phyloP scores from a whole-genome alignment of 148 eudicot genomes.

The Chenopodium berlandieri region DNA sequence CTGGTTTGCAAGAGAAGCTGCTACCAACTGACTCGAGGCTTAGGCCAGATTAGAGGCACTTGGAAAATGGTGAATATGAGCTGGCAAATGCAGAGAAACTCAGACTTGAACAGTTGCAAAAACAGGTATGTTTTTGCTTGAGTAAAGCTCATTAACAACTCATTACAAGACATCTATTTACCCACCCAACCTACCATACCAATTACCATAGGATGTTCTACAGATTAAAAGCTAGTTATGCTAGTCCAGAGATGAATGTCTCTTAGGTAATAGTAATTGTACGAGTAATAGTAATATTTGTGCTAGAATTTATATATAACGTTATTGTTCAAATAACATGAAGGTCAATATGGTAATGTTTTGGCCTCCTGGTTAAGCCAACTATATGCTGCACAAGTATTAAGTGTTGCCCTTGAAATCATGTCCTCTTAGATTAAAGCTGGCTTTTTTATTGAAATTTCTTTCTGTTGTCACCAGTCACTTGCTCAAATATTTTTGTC shows the following conservation, averaged over 20 bases:
- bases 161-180: too few relatives aligned
- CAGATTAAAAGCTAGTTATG: not conserved
- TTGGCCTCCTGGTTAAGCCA: conserved; percentile 2
- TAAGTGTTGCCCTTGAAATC: not conserved
- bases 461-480: not conserved
- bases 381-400: not conserved
- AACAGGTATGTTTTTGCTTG: conserved; percentile 56
- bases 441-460: not conserved
- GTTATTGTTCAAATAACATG: not conserved
- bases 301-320: not conserved
- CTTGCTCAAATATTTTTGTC: not conserved
- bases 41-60: too few relatives aligned
- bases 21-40: too few relatives aligned
- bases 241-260: not conserved
- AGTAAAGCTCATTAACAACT: too few relatives aligned
- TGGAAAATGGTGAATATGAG: conserved; percentile 50
- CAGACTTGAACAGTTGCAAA: conserved; percentile 85
- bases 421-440: not conserved
- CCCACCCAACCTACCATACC: too few relatives aligned
- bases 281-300: not conserved
- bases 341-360: not conserved
- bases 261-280: not conserved
- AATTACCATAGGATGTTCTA: not conserved
- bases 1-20: too few relatives aligned
- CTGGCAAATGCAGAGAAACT: conserved; percentile 88